These are phyloP conservation scores for Colletotrichum zoysiae DNA, from an alignment of 2,329 filamentous ascomycete genomes.

Conservation along the genomic window DNA sequence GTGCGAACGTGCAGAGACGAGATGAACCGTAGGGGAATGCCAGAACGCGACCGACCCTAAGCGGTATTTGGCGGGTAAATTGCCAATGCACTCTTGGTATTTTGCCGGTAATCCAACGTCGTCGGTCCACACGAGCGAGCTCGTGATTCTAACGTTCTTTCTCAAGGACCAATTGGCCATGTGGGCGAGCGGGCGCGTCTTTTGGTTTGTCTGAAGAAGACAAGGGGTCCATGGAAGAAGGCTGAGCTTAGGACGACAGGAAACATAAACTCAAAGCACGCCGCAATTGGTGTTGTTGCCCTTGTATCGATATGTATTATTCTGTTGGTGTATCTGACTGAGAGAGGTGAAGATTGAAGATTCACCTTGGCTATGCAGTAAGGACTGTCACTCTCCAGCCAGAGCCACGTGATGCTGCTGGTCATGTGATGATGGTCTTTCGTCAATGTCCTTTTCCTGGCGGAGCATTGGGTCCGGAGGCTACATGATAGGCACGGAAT, in stretches of 20 bases:
- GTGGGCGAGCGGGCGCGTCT: neutral
- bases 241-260: too few relatives aligned
- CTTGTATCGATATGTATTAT: too few relatives aligned
- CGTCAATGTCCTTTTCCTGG: neutral
- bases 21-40: slow-evolving; percentile 29
- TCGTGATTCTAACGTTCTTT: slow-evolving; percentile 1
- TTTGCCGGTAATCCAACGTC: neutral
- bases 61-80: neutral
- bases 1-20: slow-evolving; percentile 20
- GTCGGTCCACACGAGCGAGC: slow-evolving; percentile 19
- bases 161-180: slow-evolving; percentile 22
- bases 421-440: neutral
- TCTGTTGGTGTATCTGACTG: too few relatives aligned
- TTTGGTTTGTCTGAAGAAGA: neutral
- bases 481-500: neutral
- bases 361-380: too few relatives aligned
- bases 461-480: neutral
- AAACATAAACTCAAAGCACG: too few relatives aligned
- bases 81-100: too few relatives aligned
- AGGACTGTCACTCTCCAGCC: too few relatives aligned
- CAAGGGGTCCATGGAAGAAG: too few relatives aligned
- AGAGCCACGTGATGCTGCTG: neutral
- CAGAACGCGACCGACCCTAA: neutral
- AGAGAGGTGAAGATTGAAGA: too few relatives aligned
- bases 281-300: too few relatives aligned